Conservation (phyloP, 306 rosid species). For the Malus sieversii region DNA sequence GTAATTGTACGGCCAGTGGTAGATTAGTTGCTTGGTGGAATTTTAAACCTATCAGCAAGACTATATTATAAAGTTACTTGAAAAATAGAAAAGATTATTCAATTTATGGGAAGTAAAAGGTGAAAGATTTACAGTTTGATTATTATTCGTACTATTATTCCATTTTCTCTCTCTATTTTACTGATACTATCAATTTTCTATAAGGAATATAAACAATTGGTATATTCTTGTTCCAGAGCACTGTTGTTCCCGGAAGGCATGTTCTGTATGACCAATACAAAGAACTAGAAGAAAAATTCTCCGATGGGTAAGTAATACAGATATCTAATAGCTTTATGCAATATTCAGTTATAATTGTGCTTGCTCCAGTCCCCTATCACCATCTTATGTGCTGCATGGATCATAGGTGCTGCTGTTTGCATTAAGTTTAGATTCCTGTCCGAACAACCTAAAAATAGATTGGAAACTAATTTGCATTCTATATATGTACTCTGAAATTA, state of each 20-base stretch:
- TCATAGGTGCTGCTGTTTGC: neutral
- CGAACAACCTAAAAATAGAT: constrained; percentile 2
- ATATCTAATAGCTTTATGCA: neutral
- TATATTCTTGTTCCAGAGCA: constrained; percentile 47
- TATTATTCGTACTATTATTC: neutral
- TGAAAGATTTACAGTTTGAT: neutral
- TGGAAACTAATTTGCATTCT: neutral
- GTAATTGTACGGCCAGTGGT: neutral
- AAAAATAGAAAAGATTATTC: neutral
- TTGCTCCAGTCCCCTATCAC: neutral
- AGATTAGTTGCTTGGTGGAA: neutral
- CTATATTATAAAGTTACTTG: neutral
- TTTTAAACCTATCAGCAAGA: neutral
- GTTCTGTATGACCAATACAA: constrained; percentile 58
- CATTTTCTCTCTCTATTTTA: neutral
- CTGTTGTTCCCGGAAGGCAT: constrained; percentile 76
- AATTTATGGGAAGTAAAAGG: neutral
- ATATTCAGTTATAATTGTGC: neutral
- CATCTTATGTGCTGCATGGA: neutral
- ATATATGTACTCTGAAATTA: constrained; percentile 6
- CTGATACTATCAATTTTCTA: neutral
- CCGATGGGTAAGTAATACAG: constrained; percentile 64
- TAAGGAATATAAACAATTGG: neutral
- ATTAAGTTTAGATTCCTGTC: neutral
- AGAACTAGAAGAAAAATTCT: constrained; percentile 61